Conservation (phyloP, 208 protist species). For the Herpetomonas samuelpessoai region DNA sequence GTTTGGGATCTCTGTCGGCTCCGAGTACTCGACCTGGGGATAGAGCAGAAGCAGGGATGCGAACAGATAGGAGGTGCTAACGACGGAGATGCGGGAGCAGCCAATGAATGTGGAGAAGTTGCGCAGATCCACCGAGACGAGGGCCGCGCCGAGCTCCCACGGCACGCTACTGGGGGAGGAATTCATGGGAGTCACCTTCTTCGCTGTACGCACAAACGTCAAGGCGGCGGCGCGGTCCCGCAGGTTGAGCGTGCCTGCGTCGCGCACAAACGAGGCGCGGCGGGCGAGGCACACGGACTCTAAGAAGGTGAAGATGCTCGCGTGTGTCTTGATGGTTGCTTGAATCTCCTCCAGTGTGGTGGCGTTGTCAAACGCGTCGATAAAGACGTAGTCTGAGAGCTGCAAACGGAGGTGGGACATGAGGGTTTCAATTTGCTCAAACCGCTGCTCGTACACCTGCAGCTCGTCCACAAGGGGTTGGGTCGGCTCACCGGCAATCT, state of each 20-base stretch:
- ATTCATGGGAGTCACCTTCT: conserved; percentile 56
- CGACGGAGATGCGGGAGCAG: conserved; percentile 47
- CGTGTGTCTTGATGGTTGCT: conserved; percentile 42
- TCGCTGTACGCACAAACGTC: conserved; percentile 86
- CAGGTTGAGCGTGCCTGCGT: conserved; percentile 54
- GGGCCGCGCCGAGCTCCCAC: conserved; percentile 58
- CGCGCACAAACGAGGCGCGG: conserved; percentile 63
- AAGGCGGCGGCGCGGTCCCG: conserved; percentile 64
- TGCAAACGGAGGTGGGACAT: conserved; percentile 69
- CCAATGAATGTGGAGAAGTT: conserved; percentile 49
- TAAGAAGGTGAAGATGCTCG: conserved; percentile 71
- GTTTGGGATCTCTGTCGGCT: conserved; percentile 42
- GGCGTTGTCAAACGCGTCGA: conserved; percentile 52
- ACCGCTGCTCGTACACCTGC: conserved; percentile 49
- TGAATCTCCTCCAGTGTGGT: conserved; percentile 26
- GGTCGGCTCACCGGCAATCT: conserved; percentile 36
- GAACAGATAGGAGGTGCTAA: conserved; percentile 79
- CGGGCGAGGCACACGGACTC: conserved; percentile 58
- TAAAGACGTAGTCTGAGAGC: conserved; percentile 80
- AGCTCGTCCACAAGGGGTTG: conserved; percentile 32
- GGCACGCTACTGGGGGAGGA: conserved; percentile 39
- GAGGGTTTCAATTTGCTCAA: conserved; percentile 58
- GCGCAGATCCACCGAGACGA: conserved; percentile 66
- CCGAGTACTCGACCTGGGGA: conserved; percentile 82
- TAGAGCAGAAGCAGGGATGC: conserved; percentile 74